Evolutionary conservation across 208 protist genomes (phyloP), one percentile per base, ranked within the genome.

Genomic region (Phytomonas sp.): DNA sequence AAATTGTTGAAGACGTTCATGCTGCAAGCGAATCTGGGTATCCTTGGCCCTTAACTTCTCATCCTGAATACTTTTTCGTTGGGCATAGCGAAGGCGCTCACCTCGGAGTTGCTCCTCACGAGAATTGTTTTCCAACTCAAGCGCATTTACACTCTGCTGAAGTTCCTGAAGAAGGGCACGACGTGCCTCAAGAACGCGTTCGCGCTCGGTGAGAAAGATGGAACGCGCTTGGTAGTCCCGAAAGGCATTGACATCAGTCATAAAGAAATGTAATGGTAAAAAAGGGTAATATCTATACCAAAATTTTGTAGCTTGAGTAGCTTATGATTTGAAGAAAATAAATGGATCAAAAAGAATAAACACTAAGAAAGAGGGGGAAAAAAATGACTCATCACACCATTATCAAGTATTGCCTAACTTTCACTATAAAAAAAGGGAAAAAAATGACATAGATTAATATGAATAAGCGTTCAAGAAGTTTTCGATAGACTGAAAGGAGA

Each of bases 31-130:
- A 26, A 73, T 82, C 62, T 89, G 81, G 2, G 68, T 68, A 11
- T 92, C 86, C 75, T 89, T 88, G 23, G 76, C 74, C 17, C 63
- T 62, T 9, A 95, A 46, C 80, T 92, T 95, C 32, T 85, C 89
- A 37, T 95, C 89, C 62, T 95, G 89, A 17, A 63, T 62, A 1
- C 70, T 69, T 75, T 85, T 85, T 60, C 83, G 79, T 20, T 84
- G 76, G 0, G 63, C 46, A 33, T 82, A 91, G 34, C 77, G 72
- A 46, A 62, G 67, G 37, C 79, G 76, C 74, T 91, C 81, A 33
- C 32, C 37, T 20, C 69, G 74, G 20, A 93, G 76, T 61, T 85
- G 80, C 75, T 95, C 87, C 60, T 91, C 77, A 5, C 79, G 76
- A 28, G 59, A 32, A 32, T 75, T 36, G 73, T 81, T 87, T 70